These are phyloP conservation scores for Hypoxylon sp. DNA, from an alignment of 2,329 filamentous ascomycete genomes.

Conservation along the genomic window DNA sequence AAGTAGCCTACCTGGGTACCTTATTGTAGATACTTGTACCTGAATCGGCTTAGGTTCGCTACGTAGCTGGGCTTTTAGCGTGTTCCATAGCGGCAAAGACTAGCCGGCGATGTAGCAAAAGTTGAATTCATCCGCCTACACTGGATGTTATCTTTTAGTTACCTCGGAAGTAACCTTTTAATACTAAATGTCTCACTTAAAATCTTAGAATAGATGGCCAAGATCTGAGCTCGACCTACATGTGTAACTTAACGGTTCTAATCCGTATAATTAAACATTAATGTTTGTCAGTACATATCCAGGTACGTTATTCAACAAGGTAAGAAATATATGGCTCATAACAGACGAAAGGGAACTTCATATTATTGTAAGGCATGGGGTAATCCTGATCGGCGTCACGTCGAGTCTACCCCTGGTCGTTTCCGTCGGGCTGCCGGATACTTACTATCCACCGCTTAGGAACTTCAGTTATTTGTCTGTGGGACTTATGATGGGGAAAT, in stretches of 20 bases:
- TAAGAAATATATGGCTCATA: slow-evolving; percentile 23
- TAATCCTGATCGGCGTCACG: slow-evolving; percentile 35
- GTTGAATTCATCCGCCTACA: slow-evolving; percentile 1
- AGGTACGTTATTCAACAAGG: neutral
- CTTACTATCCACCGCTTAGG: slow-evolving; percentile 19
- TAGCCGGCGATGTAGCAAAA: neutral
- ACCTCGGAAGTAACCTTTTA: neutral
- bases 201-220: neutral
- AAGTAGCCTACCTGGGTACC: neutral
- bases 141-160: neutral
- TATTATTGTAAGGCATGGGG: slow-evolving; percentile 6
- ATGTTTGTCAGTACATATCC: neutral
- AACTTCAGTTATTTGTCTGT: slow-evolving; percentile 14
- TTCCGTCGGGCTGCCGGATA: slow-evolving; percentile 38
- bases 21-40: neutral
- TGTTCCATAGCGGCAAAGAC: slow-evolving; percentile 1
- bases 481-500: slow-evolving; percentile 24
- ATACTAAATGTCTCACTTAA: neutral
- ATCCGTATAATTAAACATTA: neutral
- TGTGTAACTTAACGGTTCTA: too few relatives aligned
- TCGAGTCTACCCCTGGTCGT: slow-evolving; percentile 37
- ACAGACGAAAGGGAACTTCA: slow-evolving; percentile 8
- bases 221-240: neutral
- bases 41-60: neutral
- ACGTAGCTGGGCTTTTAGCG: neutral